Percentiles rank a stretch among this genome's conserved stretches.
phyloP scores from a whole-genome alignment of 225 moss, liverwort and hornwort genomes.

The Climacium dendroides region DNA sequence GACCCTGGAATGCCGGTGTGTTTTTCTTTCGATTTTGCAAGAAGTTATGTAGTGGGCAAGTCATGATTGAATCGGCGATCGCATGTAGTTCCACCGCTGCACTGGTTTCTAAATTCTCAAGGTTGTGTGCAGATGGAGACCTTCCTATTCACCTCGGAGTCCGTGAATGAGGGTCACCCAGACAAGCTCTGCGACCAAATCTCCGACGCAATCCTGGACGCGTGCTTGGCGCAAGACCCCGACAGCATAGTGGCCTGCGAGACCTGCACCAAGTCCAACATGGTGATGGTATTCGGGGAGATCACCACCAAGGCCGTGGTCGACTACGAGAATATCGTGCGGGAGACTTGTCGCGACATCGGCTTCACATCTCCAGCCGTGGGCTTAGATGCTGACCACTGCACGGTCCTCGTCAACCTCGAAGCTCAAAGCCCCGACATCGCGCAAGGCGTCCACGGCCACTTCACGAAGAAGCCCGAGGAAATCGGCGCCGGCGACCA shows the following conservation, averaged over 20 bases:
- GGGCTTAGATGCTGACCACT: conserved; percentile 50
- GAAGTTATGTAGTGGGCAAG: not conserved
- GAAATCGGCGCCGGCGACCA: conserved; percentile 59
- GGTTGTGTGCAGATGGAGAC: conserved; percentile 28
- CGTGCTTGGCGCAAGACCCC: conserved; percentile 56
- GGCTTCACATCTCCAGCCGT: conserved; percentile 45
- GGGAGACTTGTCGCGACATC: conserved; percentile 43
- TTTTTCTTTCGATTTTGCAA: not conserved
- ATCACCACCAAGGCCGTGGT: conserved; percentile 43
- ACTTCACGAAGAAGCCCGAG: conserved; percentile 46
- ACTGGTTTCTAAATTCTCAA: not conserved
- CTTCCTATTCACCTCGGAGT: conserved; percentile 68
- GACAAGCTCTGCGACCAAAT: conserved; percentile 76
- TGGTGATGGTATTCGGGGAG: conserved; percentile 60
- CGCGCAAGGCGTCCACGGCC: conserved; percentile 41
- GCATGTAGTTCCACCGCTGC: not conserved
- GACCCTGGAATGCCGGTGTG: conserved; percentile 17
- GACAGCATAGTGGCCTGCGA: conserved; percentile 64
- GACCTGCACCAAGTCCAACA: conserved; percentile 49
- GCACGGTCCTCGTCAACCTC: conserved; percentile 39
- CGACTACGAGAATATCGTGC: conserved; percentile 44
- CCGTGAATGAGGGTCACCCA: conserved; percentile 61
- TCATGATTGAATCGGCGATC: not conserved
- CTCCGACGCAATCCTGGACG: conserved; percentile 63
- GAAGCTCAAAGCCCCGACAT: conserved; percentile 43